Conservation (phyloP, 345 rosid genomes). For the Jatropha curcas region DNA sequence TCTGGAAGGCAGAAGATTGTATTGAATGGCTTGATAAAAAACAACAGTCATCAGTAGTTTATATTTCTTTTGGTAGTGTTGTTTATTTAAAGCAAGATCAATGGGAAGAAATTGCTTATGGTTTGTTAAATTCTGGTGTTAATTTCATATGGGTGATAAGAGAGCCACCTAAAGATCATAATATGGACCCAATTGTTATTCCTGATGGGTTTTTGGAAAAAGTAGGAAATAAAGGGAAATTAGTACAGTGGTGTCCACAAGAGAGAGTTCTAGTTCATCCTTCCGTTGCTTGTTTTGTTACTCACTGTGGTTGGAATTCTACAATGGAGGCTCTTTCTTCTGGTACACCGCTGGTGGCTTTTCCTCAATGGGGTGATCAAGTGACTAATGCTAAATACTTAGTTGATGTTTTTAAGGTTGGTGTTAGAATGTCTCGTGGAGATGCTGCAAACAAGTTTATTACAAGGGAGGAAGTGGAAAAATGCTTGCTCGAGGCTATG, state of each 20-base stretch:
- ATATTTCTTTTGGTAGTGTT: constrained; percentile 74
- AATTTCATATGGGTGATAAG: constrained; percentile 78
- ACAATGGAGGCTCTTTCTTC: constrained; percentile 67
- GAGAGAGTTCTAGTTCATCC: constrained; percentile 71
- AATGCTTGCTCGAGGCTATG: constrained; percentile 56
- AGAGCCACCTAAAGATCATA: constrained; percentile 37
- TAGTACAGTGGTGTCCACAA: constrained; percentile 81
- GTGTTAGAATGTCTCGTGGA: constrained; percentile 70
- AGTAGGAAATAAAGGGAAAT: constrained; percentile 49
- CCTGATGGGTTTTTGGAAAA: constrained; percentile 63
- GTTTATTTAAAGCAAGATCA: constrained; percentile 68
- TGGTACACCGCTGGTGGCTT: constrained; percentile 66
- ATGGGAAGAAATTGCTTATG: constrained; percentile 66
- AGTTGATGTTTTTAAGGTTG: constrained; percentile 58
- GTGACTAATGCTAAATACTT: constrained; percentile 70
- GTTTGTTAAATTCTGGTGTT: constrained; percentile 53
- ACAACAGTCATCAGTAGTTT: constrained; percentile 63
- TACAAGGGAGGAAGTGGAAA: constrained; percentile 62
- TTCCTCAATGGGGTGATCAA: constrained; percentile 91
- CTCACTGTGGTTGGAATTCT: constrained; percentile 96
- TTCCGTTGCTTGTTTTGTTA: constrained; percentile 65
- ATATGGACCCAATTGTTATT: constrained; percentile 31
- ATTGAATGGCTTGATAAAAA: constrained; percentile 72
- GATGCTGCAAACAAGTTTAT: constrained; percentile 54
- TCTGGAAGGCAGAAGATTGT: constrained; percentile 52